phyloP scores from a whole-genome alignment of 2,329 filamentous ascomycete genomes.

The Nothomitra cinnamomea region DNA sequence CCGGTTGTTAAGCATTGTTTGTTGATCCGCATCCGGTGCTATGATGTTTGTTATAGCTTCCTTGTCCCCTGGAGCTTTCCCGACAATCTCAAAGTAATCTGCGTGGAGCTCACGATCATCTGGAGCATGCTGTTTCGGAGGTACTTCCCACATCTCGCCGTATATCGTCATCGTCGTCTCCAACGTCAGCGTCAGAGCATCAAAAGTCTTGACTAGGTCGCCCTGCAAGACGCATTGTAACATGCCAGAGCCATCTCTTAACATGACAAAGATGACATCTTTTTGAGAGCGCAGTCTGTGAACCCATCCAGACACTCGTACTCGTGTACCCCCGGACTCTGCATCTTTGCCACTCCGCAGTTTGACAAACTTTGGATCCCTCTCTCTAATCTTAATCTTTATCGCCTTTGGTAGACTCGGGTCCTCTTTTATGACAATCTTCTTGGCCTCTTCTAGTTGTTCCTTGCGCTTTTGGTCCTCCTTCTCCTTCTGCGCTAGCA shows the following conservation, averaged over 20 bases:
- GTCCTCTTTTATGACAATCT: constrained; percentile 55
- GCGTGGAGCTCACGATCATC: constrained; percentile 77
- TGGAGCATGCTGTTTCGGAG: constrained; percentile 59
- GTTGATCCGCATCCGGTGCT: constrained; percentile 48
- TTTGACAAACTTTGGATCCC: constrained; percentile 40
- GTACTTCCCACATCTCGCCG: constrained; percentile 72
- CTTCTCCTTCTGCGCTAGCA: constrained; percentile 54
- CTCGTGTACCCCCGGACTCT: constrained; percentile 48
- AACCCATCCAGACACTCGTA: constrained; percentile 67
- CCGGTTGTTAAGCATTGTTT: constrained; percentile 62
- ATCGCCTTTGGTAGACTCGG: constrained; percentile 53
- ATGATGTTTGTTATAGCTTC: constrained; percentile 83
- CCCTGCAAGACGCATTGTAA: constrained; percentile 74
- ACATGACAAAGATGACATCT: constrained; percentile 70
- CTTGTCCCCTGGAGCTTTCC: constrained; percentile 65
- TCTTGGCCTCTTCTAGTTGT: constrained; percentile 68
- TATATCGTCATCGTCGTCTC: constrained; percentile 76
- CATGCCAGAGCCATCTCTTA: constrained; percentile 58
- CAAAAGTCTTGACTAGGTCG: constrained; percentile 77
- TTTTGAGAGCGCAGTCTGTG: constrained; percentile 71
- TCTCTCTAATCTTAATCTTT: constrained; percentile 60
- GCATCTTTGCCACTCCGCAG: constrained; percentile 31
- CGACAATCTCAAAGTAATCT: constrained; percentile 72
- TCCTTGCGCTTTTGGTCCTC: constrained; percentile 52
- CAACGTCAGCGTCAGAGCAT: constrained; percentile 67